Evolutionary conservation across 352 stramenopile genomes (phyloP), one percentile per base, ranked within the genome.

Genomic region (Phytopythium oedochilum): DNA sequence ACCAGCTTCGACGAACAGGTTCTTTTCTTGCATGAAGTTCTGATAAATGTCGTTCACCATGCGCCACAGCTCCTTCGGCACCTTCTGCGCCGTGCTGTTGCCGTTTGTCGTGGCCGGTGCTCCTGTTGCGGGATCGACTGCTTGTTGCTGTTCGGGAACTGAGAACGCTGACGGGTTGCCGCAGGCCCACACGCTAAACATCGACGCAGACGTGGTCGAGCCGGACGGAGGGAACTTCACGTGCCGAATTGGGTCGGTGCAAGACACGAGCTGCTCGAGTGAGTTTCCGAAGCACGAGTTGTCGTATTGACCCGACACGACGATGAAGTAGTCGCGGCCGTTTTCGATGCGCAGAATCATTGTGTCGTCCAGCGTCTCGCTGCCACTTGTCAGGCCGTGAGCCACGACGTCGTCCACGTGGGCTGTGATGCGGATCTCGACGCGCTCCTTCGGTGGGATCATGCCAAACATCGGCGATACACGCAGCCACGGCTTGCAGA

Each of bases 51-150:
- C 94, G 71, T 99, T 97, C 42, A 99, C 88, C 72, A 99, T 96
- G 9, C 96, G 83, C 96, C 96, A 99, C 14, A 99, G 69, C 66
- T 99, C 96, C 66, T 98, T 99, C 0, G 97, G 97, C 14, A 99
- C 86, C 51, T 86, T 86, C 28, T 92, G 81, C 32, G 66, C 40
- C 43, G 58, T 60, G 23, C 25, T 75, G 55, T 48, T 55, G 5
- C 39, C 26, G 64, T 60, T 44, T 59, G 59, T 60, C 11, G 34
- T 29, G 4, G 34, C 34, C 2, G 49, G 49, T 17, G n/a, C n/a
- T 0, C 49, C 49, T 11, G 34, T 45, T 7, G 56, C 23, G 0
- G 69, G 54, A 15, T 78, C 59, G 2, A 72, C 66, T 1, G 49
- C 23, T 60, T 44, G 35, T 22, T 47, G 36, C 22, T 58, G 43